Evolutionary conservation across 2,329 filamentous ascomycete genomes (phyloP).

Genomic region (Fusarium sp.): DNA sequence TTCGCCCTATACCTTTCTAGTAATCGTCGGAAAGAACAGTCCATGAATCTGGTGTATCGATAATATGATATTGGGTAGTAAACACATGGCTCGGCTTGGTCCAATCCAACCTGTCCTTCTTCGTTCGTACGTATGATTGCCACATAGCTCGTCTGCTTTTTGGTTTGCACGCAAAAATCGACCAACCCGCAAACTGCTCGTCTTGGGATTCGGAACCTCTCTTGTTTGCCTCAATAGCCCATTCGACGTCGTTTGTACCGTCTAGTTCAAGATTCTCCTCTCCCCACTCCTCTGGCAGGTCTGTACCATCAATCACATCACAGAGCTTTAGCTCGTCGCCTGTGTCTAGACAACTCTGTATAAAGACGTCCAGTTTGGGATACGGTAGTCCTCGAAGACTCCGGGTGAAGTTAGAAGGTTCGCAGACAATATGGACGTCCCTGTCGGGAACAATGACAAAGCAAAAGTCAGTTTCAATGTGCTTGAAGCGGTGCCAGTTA

Average conservation of each 20-base stretch:
- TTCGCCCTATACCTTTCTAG: neutral
- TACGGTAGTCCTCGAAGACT: neutral
- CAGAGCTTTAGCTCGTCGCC: accelerated
- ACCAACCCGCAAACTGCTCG: neutral
- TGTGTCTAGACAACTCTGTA: neutral
- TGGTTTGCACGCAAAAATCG: neutral
- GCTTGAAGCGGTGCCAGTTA: neutral
- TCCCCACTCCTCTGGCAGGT: neutral
- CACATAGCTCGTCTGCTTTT: neutral
- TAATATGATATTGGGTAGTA: neutral
- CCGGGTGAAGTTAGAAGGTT: neutral
- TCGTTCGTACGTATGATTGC: neutral
- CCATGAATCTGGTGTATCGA: neutral
- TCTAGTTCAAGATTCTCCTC: neutral
- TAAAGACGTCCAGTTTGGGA: neutral
- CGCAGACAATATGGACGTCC: neutral
- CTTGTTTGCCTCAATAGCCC: neutral
- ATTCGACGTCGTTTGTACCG: neutral
- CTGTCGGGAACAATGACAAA: neutral
- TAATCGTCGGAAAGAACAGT: neutral
- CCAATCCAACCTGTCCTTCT: neutral
- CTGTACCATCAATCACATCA: neutral
- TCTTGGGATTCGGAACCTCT: neutral
- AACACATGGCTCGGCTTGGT: neutral
- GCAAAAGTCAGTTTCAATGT: accelerated